These are phyloP conservation scores for Dendrocalamus sinicus DNA, from an alignment of 176 grass and related monocot genomes.

Conservation along the genomic window DNA sequence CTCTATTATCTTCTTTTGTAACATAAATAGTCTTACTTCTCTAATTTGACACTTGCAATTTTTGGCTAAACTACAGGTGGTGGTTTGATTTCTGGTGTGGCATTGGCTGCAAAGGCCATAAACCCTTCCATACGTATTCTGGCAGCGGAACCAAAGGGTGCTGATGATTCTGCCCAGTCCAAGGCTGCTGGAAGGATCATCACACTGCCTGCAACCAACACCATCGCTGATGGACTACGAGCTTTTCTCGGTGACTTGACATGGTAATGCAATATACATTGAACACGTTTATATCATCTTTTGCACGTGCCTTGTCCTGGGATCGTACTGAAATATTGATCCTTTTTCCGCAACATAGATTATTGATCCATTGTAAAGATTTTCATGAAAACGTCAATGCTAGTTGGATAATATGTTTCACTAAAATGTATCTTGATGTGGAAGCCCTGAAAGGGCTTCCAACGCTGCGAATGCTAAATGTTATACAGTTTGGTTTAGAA, in stretches of 20 bases:
- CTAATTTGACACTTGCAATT: background rate
- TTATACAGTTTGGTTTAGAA: background rate
- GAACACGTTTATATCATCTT: background rate
- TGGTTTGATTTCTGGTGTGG: constrained; percentile 89
- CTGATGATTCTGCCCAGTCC: constrained; percentile 85
- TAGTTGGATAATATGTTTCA: background rate
- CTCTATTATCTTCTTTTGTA: background rate
- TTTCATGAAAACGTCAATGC: background rate
- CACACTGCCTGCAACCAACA: constrained; percentile 66
- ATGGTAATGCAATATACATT: constrained; percentile 57
- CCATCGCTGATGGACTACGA: constrained; percentile 88
- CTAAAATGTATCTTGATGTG: constrained; percentile 1
- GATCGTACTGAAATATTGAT: background rate
- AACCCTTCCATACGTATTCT: constrained; percentile 84
- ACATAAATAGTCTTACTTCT: background rate
- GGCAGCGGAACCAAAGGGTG: constrained; percentile 88
- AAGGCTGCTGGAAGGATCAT: constrained; percentile 81
- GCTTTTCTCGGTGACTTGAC: constrained; percentile 94
- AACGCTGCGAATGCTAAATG: background rate
- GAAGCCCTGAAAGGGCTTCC: background rate
- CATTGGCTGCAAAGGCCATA: constrained; percentile 85
- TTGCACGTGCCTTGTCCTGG: background rate
- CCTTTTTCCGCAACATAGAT: background rate
- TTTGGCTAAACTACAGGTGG: constrained; percentile 60
- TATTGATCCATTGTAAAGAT: background rate